These are phyloP conservation scores for Neoarthrinium moseri DNA, from an alignment of 2,329 filamentous ascomycete species.

Conservation along the genomic window DNA sequence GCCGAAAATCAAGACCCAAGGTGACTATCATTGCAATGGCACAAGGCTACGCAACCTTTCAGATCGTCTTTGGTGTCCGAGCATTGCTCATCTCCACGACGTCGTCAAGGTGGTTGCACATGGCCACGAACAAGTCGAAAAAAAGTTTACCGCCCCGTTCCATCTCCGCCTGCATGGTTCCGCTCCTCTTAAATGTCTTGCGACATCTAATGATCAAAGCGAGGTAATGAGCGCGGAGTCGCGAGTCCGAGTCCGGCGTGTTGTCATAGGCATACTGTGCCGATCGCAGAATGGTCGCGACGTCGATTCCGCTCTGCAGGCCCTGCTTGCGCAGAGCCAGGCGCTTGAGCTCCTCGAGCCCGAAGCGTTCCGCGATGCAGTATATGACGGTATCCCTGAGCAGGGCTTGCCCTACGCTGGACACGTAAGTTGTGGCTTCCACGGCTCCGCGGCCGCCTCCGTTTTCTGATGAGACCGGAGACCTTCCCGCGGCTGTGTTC, in stretches of 20 bases:
- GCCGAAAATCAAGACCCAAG: constrained; percentile 12
- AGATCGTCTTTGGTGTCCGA: constrained; percentile 57
- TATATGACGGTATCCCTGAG: constrained; percentile 93
- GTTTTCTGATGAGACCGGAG: constrained; percentile 42
- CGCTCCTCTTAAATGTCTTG: constrained; percentile 96
- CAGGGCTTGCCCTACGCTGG: constrained; percentile 71
- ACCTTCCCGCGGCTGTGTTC: constrained; percentile 34
- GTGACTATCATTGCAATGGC: constrained; percentile 6
- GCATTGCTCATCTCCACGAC: constrained; percentile 81
- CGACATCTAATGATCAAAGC: constrained; percentile 96
- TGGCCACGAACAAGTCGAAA: constrained; percentile 96
- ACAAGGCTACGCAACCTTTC: constrained; percentile 26
- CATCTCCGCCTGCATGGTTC: constrained; percentile 99
- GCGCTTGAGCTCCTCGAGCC: constrained; percentile 87
- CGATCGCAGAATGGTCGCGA: constrained; percentile 85
- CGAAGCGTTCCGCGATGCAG: constrained; percentile 87
- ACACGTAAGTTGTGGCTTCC: constrained; percentile 76
- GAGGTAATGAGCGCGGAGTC: constrained; percentile 94
- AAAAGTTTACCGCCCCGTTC: constrained; percentile 91
- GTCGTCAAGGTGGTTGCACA: constrained; percentile 98
- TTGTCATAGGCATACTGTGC: constrained; percentile 95
- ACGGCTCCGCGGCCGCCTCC: constrained; percentile 43
- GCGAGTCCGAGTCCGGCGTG: constrained; percentile 89
- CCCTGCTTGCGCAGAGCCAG: constrained; percentile 93
- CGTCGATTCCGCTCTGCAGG: constrained; percentile 87